Evolutionary conservation across 108 stramenopile species (phyloP).

Genomic region (Aurantiochytrium sp.): DNA sequence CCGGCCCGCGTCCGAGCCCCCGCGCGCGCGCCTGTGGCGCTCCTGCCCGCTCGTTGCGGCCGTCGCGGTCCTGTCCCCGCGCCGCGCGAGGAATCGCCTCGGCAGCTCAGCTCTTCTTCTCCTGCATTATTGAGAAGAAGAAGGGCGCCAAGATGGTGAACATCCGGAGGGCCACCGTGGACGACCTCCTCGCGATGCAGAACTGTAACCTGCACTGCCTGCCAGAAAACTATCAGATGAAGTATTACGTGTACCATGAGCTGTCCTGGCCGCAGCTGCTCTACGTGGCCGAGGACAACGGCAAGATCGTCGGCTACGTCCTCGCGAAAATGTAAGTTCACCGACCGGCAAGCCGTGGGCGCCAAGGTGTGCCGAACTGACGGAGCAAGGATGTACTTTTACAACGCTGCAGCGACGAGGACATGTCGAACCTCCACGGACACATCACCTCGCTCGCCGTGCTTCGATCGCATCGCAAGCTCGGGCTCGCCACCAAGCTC

Average conservation of each 20-base stretch:
- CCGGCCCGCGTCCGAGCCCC: too few species aligned
- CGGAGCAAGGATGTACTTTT: too few species aligned
- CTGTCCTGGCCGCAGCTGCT: constrained; percentile 96
- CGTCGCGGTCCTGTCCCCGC: too few species aligned
- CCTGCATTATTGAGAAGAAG: too few species aligned
- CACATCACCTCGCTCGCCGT: constrained; percentile 98
- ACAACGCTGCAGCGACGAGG: constrained; percentile 38
- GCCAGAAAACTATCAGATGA: constrained; percentile 98
- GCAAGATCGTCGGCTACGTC: constrained; percentile 94
- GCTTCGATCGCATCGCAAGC: constrained; percentile 82
- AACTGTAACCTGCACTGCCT: constrained; percentile 96
- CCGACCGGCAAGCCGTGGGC: neutral
- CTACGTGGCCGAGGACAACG: constrained; percentile 91
- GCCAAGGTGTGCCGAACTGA: too few species aligned
- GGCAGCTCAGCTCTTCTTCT: too few species aligned
- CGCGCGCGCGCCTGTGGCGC: too few species aligned
- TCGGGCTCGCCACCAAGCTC: constrained; percentile 84
- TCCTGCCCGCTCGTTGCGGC: too few species aligned
- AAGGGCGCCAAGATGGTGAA: constrained; percentile 50
- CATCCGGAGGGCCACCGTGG: constrained; percentile 77
- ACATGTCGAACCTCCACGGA: constrained; percentile 62
- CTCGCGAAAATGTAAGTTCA: constrained; percentile 84
- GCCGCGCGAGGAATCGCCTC: too few species aligned
- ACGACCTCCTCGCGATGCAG: constrained; percentile 93
- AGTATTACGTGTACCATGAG: constrained; percentile 96